These are phyloP conservation scores for Aureobasidium leucospermi DNA, from an alignment of 2,329 filamentous ascomycete species.

Conservation along the genomic window DNA sequence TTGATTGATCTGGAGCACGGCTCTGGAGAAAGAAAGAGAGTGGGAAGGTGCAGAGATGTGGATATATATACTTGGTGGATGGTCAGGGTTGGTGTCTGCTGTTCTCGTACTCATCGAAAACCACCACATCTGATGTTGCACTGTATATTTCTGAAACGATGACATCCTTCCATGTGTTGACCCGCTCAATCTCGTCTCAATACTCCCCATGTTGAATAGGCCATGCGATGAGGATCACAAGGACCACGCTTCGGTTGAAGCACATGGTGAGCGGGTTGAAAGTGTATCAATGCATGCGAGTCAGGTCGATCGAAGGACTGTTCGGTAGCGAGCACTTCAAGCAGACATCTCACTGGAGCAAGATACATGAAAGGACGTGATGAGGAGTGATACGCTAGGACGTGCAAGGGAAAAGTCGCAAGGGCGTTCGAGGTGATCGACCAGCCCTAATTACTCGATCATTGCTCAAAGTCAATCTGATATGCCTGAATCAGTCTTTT, in stretches of 20 bases:
- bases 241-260: not conserved
- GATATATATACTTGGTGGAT: not conserved
- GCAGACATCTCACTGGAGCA: not conserved
- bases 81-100: not conserved
- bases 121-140: not conserved
- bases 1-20: constrained; percentile 12
- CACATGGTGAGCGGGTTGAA: not conserved
- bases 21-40: constrained; percentile 5
- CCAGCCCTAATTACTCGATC: not conserved
- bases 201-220: not conserved
- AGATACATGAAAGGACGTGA: not conserved
- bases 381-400: not conserved
- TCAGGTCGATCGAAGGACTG: not conserved
- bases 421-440: not conserved
- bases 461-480: not conserved
- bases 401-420: not conserved
- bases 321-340: not conserved
- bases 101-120: not conserved
- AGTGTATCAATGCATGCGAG: not conserved
- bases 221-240: not conserved
- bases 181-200: not conserved
- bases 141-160: not conserved
- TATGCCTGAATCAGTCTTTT: not conserved
- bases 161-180: not conserved
- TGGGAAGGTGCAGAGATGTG: not conserved